Base-by-base conservation (phyloP, 139 green algal genomes). In the Monoraphidium neglectum region DNA sequence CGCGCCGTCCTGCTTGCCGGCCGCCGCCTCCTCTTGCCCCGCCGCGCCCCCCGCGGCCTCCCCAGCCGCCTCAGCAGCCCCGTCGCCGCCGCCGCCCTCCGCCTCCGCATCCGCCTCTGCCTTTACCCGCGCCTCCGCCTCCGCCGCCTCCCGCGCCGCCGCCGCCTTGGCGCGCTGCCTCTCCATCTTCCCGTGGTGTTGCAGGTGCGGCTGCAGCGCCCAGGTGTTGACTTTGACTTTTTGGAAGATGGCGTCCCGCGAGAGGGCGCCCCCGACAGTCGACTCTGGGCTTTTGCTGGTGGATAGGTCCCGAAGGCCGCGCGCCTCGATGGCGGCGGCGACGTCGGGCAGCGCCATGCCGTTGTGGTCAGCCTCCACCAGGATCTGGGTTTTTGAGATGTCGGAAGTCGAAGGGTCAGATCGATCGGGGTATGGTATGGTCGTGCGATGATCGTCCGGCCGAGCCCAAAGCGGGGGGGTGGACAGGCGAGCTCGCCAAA, bases 201-300 rank as follows among this genome's bases (percentile, higher is more conserved):
- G 18, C 46, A 80, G 56, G 54, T 71, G 18, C 62, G 80, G 67
- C 62, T 90, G 76, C 49, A 97, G 88, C 3, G 93, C 92, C 65
- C 92, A 98, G 12, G 87, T 95, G 54, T 86, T 87, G 6, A 90
- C 87, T 21, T 88, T 87, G 21, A 95, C 80, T 40, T 86, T 80
- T 3, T 68, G 63, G 75, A 98, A 98, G 4, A 98, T 72, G 15
- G 89, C 70, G 76, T 98, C 95, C 2, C 92, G 70, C 0, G 82
- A 87, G 60, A 98, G 77, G 0, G 89, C 90, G 21, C 89, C 92
- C 1, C 86, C 84, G 4, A 97, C 83, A 56, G 82, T 86, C 6
- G 80, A 80, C 77, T 93, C 87, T 1, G 88, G 84, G 46, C 77
- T 89, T 63, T 87, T 87, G 72, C 65, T 86, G 63, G 33, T 82